These are phyloP conservation scores for Leccinum pallidistipes DNA, from an alignment of 1,284 basidiomycete species.

Conservation along the genomic window DNA sequence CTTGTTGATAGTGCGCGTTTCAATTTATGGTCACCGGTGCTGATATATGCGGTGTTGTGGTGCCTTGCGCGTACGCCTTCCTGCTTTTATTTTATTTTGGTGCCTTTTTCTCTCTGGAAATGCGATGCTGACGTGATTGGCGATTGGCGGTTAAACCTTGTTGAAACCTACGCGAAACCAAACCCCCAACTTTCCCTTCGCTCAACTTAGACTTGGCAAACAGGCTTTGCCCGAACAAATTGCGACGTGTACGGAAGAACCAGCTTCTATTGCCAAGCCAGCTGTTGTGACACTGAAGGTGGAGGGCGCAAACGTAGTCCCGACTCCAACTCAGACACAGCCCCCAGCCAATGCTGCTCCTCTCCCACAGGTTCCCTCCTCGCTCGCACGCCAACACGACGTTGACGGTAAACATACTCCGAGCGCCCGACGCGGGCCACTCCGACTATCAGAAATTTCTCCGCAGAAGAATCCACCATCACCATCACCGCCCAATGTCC, in stretches of 20 bases:
- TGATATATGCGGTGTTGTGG: slow-evolving; percentile 23
- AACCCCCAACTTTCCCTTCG: background rate
- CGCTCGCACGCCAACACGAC: background rate
- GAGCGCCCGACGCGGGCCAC: slow-evolving; percentile 25
- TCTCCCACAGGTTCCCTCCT: background rate
- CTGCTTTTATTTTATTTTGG: slow-evolving; percentile 9
- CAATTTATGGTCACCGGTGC: slow-evolving; percentile 18
- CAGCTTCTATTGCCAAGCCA: background rate
- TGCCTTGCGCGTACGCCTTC: slow-evolving; percentile 20
- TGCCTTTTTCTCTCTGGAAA: slow-evolving; percentile 15
- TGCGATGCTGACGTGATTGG: slow-evolving; percentile 28
- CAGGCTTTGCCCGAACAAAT: background rate
- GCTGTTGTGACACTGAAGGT: background rate
- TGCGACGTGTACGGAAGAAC: background rate
- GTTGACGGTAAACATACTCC: background rate
- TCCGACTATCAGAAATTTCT: slow-evolving; percentile 53
- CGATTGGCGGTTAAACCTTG: slow-evolving; percentile 20
- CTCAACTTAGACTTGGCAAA: slow-evolving; percentile 33
- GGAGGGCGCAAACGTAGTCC: background rate
- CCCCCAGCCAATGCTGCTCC: background rate
- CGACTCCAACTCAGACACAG: background rate
- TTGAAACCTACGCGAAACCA: slow-evolving; percentile 8
- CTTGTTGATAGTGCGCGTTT: slow-evolving; percentile 19
- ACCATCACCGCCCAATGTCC: slow-evolving; percentile 9
- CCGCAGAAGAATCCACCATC: slow-evolving; percentile 37